Percentiles rank a stretch among this genome's conserved stretches.
phyloP scores from a whole-genome alignment of 1,139 yeast species.

The Scheffersomyces insectosa region DNA sequence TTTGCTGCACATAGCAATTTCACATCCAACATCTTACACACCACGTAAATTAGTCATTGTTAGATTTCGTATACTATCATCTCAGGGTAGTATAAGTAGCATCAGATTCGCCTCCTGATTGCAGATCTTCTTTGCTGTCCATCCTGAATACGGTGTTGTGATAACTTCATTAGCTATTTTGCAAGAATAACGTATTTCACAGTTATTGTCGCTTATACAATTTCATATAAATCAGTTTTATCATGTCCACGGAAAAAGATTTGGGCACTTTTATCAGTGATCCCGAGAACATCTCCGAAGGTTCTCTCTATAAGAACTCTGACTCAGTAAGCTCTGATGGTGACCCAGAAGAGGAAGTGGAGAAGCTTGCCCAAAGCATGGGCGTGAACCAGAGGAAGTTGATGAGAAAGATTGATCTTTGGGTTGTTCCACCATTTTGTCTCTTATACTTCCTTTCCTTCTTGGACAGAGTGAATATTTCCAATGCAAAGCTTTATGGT shows the following conservation, averaged over 20 bases:
- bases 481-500: constrained; percentile 73
- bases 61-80: too few relatives aligned
- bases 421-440: constrained; percentile 72
- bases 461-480: constrained; percentile 71
- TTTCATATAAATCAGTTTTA: too few relatives aligned
- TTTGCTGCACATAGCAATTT: too few relatives aligned
- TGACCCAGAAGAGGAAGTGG: constrained; percentile 21
- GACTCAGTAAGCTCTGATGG: background rate
- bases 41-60: too few relatives aligned
- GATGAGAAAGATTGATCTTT: constrained; percentile 63
- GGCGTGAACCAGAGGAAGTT: constrained; percentile 46
- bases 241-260: background rate
- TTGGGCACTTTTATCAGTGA: background rate
- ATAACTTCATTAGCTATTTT: too few relatives aligned
- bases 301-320: background rate
- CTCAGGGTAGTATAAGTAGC: too few relatives aligned
- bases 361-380: constrained; percentile 28
- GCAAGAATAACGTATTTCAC: too few relatives aligned
- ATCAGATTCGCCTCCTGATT: too few relatives aligned
- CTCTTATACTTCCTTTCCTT: constrained; percentile 67
- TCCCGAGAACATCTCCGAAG: background rate
- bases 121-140: too few relatives aligned
- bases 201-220: too few relatives aligned
- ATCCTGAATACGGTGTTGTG: too few relatives aligned
- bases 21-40: too few relatives aligned